Conservation (phyloP, 2,329 filamentous ascomycete genomes). For the Cadophora gregata region DNA sequence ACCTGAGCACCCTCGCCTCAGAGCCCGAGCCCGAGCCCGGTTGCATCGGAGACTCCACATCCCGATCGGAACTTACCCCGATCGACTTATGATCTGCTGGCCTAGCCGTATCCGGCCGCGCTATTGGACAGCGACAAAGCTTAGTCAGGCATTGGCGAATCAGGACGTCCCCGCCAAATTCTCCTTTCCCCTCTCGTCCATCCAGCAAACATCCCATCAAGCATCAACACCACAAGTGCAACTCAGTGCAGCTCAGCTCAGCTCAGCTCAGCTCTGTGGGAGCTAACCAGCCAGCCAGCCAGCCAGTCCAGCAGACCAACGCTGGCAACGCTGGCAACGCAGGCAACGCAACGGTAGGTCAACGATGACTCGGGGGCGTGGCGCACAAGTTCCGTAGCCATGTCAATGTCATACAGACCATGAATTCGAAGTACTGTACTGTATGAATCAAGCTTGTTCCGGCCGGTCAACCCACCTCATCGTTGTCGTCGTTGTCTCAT, state of each 20-base stretch:
- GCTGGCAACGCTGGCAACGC: too few species aligned
- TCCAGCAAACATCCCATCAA: too few species aligned
- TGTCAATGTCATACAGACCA: slow-evolving; percentile 14
- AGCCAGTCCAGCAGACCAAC: too few species aligned
- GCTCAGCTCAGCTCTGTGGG: too few species aligned
- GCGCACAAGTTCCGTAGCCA: slow-evolving; percentile 8
- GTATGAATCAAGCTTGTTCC: neutral
- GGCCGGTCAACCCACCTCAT: slow-evolving; percentile 2
- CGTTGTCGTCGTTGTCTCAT: slow-evolving; percentile 8
- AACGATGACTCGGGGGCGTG: slow-evolving; percentile 7
- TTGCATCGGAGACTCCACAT: neutral
- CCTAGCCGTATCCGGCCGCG: slow-evolving; percentile 9
- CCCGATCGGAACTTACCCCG: slow-evolving; percentile 7
- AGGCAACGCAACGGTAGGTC: slow-evolving; percentile 7
- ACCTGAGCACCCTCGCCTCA: too few species aligned
- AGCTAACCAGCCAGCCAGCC: neutral
- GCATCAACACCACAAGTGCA: slow-evolving; percentile 19
- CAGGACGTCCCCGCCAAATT: neutral
- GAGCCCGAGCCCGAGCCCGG: too few species aligned
- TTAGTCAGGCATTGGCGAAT: slow-evolving; percentile 17
- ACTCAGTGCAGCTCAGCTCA: neutral
- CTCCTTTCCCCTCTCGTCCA: slow-evolving; percentile 8
- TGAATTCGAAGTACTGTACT: too few species aligned
- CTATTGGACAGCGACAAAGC: slow-evolving; percentile 14
- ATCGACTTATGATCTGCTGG: slow-evolving; percentile 16